A percentile compares a stretch with the other conserved stretches of the same genome.
Conservation (phyloP, 192 early-diverging fungal species). For the Backusella parvicylindrica region DNA sequence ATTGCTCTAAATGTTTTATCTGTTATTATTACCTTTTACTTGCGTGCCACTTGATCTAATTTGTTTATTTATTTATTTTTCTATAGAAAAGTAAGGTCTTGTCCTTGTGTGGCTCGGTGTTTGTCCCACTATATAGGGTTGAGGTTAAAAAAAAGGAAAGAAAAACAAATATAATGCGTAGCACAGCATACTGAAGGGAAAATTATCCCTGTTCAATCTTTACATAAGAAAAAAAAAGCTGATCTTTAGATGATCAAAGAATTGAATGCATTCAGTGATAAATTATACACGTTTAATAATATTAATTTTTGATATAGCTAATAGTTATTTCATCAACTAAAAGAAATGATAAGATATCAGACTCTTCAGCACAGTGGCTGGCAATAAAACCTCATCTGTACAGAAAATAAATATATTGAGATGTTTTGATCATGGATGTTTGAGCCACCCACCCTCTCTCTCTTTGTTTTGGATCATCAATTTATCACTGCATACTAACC, state of each 20-base stretch:
- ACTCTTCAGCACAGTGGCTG: background rate
- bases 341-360: background rate
- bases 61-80: background rate
- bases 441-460: too few relatives aligned
- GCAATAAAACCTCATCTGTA: background rate
- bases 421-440: too few relatives aligned
- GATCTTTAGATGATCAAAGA: too few relatives aligned
- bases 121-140: background rate
- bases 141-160: background rate
- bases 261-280: background rate
- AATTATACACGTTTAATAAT: too few relatives aligned
- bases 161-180: background rate
- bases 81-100: background rate
- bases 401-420: background rate
- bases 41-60: background rate
- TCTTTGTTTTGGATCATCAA: too few relatives aligned
- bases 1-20: background rate
- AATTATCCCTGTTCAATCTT: background rate
- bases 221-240: background rate
- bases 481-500: too few relatives aligned
- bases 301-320: background rate
- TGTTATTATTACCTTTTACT: background rate
- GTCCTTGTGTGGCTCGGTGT: background rate
- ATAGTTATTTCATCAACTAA: background rate
- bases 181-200: background rate